phyloP scores from a whole-genome alignment of 1,139 yeast species.

The Yamadazyma friedrichii region DNA sequence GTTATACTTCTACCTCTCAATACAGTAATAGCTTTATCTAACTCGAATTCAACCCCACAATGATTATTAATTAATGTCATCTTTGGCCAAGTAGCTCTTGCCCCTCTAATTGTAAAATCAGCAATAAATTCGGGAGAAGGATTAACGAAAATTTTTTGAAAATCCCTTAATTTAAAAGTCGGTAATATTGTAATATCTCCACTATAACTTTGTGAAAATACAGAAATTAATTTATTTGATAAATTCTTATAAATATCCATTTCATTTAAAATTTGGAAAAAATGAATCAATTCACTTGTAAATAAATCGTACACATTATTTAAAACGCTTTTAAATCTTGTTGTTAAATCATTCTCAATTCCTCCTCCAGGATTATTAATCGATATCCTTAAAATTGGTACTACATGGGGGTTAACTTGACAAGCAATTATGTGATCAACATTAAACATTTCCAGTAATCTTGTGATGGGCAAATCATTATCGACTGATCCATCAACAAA shows the following conservation, averaged over 20 bases:
- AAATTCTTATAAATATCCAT: conserved; percentile 73
- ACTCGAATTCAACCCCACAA: conserved; percentile 83
- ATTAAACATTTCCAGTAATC: conserved; percentile 92
- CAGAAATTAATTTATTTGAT: conserved; percentile 69
- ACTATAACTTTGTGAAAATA: conserved; percentile 81
- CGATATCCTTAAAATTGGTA: conserved; percentile 74
- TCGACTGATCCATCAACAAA: conserved; percentile 97
- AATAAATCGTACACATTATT: conserved; percentile 59
- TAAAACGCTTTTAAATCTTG: conserved; percentile 52
- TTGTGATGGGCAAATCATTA: conserved; percentile 85
- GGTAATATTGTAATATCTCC: conserved; percentile 95
- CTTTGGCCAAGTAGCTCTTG: conserved; percentile 92
- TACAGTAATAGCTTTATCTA: conserved; percentile 72
- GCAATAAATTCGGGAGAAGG: conserved; percentile 76
- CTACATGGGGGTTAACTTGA: conserved; percentile 95
- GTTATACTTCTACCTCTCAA: conserved; percentile 66
- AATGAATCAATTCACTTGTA: conserved; percentile 75
- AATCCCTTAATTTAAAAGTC: conserved; percentile 57
- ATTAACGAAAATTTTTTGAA: conserved; percentile 65
- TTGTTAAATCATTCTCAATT: conserved; percentile 58
- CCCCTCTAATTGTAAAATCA: conserved; percentile 77
- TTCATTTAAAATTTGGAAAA: conserved; percentile 68
- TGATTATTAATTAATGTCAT: conserved; percentile 80
- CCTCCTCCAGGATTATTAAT: conserved; percentile 71
- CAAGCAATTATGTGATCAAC: conserved; percentile 96